A percentile compares a stretch with the other conserved stretches of the same genome.
Evolutionary conservation across 345 rosid genomes (phyloP).

Genomic region (Pistacia integerrima): DNA sequence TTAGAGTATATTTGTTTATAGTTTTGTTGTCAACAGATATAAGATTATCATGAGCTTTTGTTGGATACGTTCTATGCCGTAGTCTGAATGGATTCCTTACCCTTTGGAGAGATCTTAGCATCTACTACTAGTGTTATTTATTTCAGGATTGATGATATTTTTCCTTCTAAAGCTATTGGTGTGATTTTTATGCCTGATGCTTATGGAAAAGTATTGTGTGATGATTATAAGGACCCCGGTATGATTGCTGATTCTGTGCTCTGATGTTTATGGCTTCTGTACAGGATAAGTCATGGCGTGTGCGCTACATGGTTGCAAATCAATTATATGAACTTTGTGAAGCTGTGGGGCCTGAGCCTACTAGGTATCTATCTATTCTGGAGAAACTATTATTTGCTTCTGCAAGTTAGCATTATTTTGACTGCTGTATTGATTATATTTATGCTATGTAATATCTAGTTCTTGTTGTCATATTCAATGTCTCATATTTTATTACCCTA

Average conservation of each 20-base stretch:
- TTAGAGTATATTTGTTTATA: neutral
- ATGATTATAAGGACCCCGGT: neutral
- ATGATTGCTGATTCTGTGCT: neutral
- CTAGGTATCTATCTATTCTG: constrained; percentile 54
- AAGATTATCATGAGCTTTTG: neutral
- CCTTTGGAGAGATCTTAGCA: neutral
- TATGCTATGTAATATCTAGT: neutral
- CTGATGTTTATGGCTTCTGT: constrained; percentile 7
- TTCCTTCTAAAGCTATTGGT: neutral
- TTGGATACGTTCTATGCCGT: neutral
- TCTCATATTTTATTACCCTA: no score
- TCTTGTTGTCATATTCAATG: neutral
- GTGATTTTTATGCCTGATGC: neutral
- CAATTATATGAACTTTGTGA: constrained; percentile 96
- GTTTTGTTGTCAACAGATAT: neutral
- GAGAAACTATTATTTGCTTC: constrained; percentile 2
- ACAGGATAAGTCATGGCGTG: constrained; percentile 99
- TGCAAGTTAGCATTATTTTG: neutral
- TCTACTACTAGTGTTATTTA: neutral
- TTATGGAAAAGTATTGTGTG: neutral
- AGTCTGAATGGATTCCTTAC: neutral
- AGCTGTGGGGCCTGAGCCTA: constrained; percentile 93
- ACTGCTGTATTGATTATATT: neutral
- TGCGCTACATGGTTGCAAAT: constrained; percentile 96
- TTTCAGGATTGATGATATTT: neutral